Evolutionary conservation across 768 basidiomycete genomes (phyloP), one percentile per base, ranked within the genome.

Genomic region (Suillus subalutaceus): DNA sequence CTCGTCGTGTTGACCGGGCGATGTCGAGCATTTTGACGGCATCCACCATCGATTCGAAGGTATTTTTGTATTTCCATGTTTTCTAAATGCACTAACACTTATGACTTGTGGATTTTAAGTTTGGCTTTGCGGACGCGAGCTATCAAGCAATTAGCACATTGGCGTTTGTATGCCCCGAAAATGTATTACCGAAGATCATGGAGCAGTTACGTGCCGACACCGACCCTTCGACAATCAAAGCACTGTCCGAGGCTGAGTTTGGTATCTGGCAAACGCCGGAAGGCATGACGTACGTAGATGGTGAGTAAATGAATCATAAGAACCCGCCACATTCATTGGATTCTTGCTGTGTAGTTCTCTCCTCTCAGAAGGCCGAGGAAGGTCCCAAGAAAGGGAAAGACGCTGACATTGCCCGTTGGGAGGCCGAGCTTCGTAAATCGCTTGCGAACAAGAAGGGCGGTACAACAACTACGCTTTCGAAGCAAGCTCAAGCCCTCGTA

Each of bases 321-420:
- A 15, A 26, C 40, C 8, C 46, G 56, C 10, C 37, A 55, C 26
- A 56, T 53, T 32, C 30, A 35, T 68, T 13, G 62, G 56, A 5
- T n/a, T 26, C 40, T 37, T 64, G 52, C 13, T 70, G 52, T 16
- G 15, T 8, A 93, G 93, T 93, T 3, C 79, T 96, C 16, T 81
- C 88, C 12, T 78, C 83, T 2, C 86, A 85, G 64, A 91, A 90
- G 71, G 75, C 75, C 13, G 82, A 81, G 1, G 82, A 84, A 5
- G 80, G 72, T 57, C 78, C 78, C 4, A 84, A 79, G 69, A 97
- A 96, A 74, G 92, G 94, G 16, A 98, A 97, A 71, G 91, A 90
- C 65, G 88, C 91, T 6, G 94, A 93, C 43, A 91, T 97, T 16
- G 91, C 93, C 20, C 90, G 93, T 72, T 99, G 97, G 97, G 97